Percentiles rank a stretch among this genome's conserved stretches.
Evolutionary conservation across 2,329 filamentous ascomycete genomes (phyloP).

Genomic region (Penicillium sp.): DNA sequence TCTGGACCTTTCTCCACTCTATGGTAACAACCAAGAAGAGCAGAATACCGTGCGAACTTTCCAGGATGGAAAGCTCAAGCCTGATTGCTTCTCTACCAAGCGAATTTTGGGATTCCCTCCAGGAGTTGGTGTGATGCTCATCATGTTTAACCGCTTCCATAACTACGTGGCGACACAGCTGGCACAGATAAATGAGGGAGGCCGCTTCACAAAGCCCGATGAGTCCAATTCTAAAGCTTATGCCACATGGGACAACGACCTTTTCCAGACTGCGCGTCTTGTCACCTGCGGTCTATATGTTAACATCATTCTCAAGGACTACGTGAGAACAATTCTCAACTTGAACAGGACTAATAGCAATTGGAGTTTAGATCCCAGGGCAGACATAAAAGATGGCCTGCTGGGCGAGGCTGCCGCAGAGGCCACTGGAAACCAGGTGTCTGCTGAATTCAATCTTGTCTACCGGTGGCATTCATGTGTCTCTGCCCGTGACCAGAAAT

Average conservation of each 20-base stretch:
- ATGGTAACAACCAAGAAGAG: slow-evolving; percentile 68
- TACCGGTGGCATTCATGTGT: slow-evolving; percentile 69
- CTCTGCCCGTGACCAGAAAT: slow-evolving; percentile 64
- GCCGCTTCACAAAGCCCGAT: slow-evolving; percentile 63
- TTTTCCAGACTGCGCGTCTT: slow-evolving; percentile 61
- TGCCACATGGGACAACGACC: slow-evolving; percentile 45
- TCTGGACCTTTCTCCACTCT: slow-evolving; percentile 73
- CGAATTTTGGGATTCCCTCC: slow-evolving; percentile 69
- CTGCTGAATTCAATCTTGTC: slow-evolving; percentile 69
- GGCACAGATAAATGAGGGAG: slow-evolving; percentile 68
- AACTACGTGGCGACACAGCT: slow-evolving; percentile 69
- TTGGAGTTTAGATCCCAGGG: slow-evolving; percentile 67
- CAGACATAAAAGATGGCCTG: slow-evolving; percentile 57
- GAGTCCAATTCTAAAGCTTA: slow-evolving; percentile 43
- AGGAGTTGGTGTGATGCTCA: slow-evolving; percentile 68
- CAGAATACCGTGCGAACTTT: slow-evolving; percentile 67
- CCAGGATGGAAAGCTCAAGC: slow-evolving; percentile 70
- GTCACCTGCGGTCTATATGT: slow-evolving; percentile 60
- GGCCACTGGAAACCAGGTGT: slow-evolving; percentile 69
- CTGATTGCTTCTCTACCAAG: slow-evolving; percentile 70
- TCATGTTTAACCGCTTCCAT: slow-evolving; percentile 73
- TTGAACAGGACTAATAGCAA: slow-evolving; percentile 62
- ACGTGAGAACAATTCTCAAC: slow-evolving; percentile 65
- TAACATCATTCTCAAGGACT: slow-evolving; percentile 62
- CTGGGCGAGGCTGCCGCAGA: slow-evolving; percentile 53